Base-by-base conservation (phyloP, 345 rosid genomes). In the Hypericum perforatum region DNA sequence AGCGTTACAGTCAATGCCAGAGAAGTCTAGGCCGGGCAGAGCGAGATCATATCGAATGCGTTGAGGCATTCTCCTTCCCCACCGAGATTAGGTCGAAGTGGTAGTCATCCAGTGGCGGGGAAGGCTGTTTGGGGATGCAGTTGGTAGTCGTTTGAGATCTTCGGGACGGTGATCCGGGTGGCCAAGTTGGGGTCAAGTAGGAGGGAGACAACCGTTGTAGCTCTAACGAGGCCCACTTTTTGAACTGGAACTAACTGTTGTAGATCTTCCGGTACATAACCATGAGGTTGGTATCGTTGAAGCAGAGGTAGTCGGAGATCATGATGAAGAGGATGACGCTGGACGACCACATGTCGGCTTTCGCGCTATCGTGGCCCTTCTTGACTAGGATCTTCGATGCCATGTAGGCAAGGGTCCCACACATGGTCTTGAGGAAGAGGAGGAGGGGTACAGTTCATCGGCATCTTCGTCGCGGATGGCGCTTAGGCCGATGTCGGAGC, bases 381-480 rank as follows among this genome's bases (percentile, higher is more conserved):
- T 82, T 91, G 2, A 76, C 84, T 8, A 91, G 73, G 39, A 91
- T 65, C 70, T 87, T 96, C 5, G 98, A 96, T 3, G 98, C 98
- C 42, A 91, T 96, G 69, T 91, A 91, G 5, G 96, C 95, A 0
- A 95, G 98, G 0, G 98, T 91, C 2, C 96, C 98, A 22, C 98
- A 91, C 9, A 85, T 61, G 0, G 98, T 91, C 60, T 85, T 96
- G 3, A 91, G 86, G 42, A 82, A 60, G 0, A 71, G 87, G 96
- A 55, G 89, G 63, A n/a, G n/a, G n/a, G n/a, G n/a, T n/a, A n/a
- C n/a, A n/a, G n/a, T n/a, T 39, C 71, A 79, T n/a, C n/a, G n/a
- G n/a, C n/a, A 76, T 74, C 58, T 78, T 84, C 92, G 0, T 81
- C 82, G 15, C 63, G 7, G 0, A 91, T 64, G 5, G 98, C 96